Base-by-base conservation (phyloP, 441 rosid genomes). In the Adansonia gregorii region DNA sequence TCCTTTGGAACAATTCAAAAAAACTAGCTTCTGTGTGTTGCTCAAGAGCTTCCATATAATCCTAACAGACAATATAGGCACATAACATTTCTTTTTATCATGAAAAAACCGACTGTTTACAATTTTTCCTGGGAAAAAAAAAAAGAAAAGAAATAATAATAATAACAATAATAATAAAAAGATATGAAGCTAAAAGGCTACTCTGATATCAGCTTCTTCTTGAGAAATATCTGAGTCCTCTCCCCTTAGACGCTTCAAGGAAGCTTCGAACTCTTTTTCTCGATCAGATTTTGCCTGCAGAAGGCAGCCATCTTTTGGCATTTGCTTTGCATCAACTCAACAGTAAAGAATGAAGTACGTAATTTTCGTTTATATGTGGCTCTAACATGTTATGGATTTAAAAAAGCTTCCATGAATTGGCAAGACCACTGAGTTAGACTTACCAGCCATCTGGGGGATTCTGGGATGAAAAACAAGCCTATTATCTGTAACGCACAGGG, bases 371-470 rank as follows among this genome's bases (percentile, higher is more conserved):
- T 43, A 9, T 4, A 17, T 45, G 10, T 58, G n/a, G n/a, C 35
- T 39, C 48, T 1, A 43, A 60, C 52, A 71, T 69, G 52, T 58
- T 68, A 45, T 49, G 31, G 8, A 41, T 49, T 60, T 8, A 17
- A 19, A 76, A 41, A 5, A 52, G 17, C 76, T 8, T 60, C 63
- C 65, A 1, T 66, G 9, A 9, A 49, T 17, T 51, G 24, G 60
- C 22, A 27, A 70, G 9, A 71, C 19, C 6, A 63, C 15, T 56
- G 5, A 69, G 35, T 22, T 2, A 65, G 64, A 75, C 85, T 81
- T 72, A 86, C 87, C 81, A 86, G 69, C 89, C 87, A 86, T 71
- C 89, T 84, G 19, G 87, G 85, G n/a, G 86, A 86, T 64, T 82
- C 89, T 6, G 86, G 84, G 61, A 86, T 81, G 77, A 86, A 77